phyloP scores from a whole-genome alignment of 2,329 filamentous ascomycete genomes.

The Ceratocystis cubensis region DNA sequence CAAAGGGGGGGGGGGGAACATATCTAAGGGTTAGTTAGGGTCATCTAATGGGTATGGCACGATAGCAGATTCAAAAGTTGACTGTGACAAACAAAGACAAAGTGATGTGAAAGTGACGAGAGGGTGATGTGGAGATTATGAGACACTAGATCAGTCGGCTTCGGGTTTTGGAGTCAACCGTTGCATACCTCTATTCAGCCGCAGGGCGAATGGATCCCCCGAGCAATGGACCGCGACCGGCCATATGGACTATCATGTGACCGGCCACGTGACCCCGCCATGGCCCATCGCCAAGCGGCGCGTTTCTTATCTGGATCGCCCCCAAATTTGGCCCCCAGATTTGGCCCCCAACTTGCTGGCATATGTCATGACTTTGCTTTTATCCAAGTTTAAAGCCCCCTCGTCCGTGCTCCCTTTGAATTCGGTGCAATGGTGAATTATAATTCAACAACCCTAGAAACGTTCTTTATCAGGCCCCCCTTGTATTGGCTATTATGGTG shows the following conservation, averaged over 20 bases:
- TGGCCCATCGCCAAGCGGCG: not conserved
- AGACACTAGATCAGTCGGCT: not conserved
- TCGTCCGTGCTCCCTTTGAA: too few relatives aligned
- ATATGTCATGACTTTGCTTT: not conserved
- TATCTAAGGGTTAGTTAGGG: not conserved
- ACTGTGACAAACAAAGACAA: too few relatives aligned
- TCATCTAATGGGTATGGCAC: not conserved
- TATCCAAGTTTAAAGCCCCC: too few relatives aligned
- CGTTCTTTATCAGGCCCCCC: too few relatives aligned
- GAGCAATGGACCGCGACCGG: not conserved
- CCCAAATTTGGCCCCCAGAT: not conserved
- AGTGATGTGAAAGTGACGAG: too few relatives aligned
- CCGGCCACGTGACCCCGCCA: not conserved
- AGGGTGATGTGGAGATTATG: too few relatives aligned
- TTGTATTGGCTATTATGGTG: too few relatives aligned
- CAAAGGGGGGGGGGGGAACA: not conserved
- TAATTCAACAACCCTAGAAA: too few relatives aligned
- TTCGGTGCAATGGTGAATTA: too few relatives aligned
- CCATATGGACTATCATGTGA: not conserved
- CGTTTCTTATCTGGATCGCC: not conserved
- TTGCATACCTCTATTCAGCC: too few relatives aligned
- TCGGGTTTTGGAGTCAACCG: not conserved
- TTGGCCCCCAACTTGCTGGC: not conserved
- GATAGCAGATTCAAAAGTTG: too few relatives aligned
- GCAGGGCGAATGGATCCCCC: too few relatives aligned